phyloP scores from a whole-genome alignment of 2,329 filamentous ascomycete species.

The Mycosphaerella arachidis region DNA sequence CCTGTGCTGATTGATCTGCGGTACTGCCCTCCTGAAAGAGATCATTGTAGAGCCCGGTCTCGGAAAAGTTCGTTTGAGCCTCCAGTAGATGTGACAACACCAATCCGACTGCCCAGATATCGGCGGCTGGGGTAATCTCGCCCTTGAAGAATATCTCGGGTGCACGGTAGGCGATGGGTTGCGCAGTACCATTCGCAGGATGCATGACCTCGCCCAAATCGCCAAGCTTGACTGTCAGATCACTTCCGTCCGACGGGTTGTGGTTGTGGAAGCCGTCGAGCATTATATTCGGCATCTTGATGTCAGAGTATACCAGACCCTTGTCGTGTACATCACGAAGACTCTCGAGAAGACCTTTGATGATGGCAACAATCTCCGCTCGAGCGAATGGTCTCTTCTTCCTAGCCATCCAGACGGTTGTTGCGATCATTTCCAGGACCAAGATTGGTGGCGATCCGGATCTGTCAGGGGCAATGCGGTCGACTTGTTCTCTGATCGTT shows the following conservation, averaged over 20 bases:
- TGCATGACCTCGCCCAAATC: slow-evolving; percentile 29
- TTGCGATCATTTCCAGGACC: slow-evolving; percentile 26
- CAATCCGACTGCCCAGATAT: slow-evolving; percentile 29
- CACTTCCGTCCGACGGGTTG: slow-evolving; percentile 10
- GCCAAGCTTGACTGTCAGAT: slow-evolving; percentile 25
- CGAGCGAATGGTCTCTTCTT: slow-evolving; percentile 25
- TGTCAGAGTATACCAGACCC: slow-evolving; percentile 28
- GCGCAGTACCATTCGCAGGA: slow-evolving; percentile 24
- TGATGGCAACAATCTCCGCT: slow-evolving; percentile 22
- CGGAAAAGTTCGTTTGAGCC: slow-evolving; percentile 22
- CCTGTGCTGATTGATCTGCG: slow-evolving; percentile 19
- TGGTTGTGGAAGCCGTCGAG: slow-evolving; percentile 24
- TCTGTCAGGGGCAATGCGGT: slow-evolving; percentile 23
- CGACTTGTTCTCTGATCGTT: slow-evolving; percentile 24
- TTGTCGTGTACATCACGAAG: slow-evolving; percentile 24
- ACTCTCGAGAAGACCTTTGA: slow-evolving; percentile 22
- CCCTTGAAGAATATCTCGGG: slow-evolving; percentile 30
- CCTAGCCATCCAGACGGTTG: slow-evolving; percentile 26
- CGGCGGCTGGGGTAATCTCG: slow-evolving; percentile 24
- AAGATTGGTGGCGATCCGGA: slow-evolving; percentile 21
- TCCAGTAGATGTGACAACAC: slow-evolving; percentile 30
- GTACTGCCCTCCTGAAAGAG: slow-evolving; percentile 12
- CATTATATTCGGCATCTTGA: slow-evolving; percentile 32
- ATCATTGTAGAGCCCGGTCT: slow-evolving; percentile 28
- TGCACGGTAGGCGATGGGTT: slow-evolving; percentile 28